Evolutionary conservation across 306 rosid genomes (phyloP), one percentile per base, ranked within the genome.

Genomic region (Adenanthera pavonina): DNA sequence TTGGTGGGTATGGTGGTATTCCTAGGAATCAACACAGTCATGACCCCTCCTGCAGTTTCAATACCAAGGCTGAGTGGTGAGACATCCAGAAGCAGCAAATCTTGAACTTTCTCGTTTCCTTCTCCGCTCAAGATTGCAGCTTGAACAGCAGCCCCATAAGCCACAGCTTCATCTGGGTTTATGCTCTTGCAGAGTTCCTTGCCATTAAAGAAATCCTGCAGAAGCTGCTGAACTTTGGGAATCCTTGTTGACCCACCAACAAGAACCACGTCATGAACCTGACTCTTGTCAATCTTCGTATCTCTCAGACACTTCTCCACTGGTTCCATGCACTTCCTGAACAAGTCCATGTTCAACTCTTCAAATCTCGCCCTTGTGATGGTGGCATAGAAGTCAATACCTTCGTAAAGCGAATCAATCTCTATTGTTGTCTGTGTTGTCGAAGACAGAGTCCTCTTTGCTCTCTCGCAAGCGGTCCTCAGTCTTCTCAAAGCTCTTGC

Each of bases 161-260:
- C 89, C 60, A 86, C 87, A 0, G 87, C 87, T 40, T 86, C 89
- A 12, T 86, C 85, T 8, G 89, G 85, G 73, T 86, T 86, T n/a
- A 86, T 86, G 78, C 86, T 83, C 33, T 86, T 86, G 78, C 89
- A 86, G 15, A 69, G 89, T 68, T 86, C 89, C 46, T 76, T 86
- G 4, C 74, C 73, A 7, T 77, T 65, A 59, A 86, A 83, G 83
- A 86, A 72, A 20, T 86, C 81, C 69, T 83, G 84, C 71, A 86
- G 10, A 19, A 83, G 80, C 17, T 76, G 83, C 61, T 83, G 89
- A 34, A 86, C 86, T 14, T 83, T 86, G 0, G 89, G 89, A 51
- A 86, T 86, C 20, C 89, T 83, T 0, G 89, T 83, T 5, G 86
- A 86, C 5, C 89, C 89, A 10, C 89, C 89, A 0, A 86, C 89